Evolutionary conservation across 352 stramenopile species (phyloP).

Genomic region (Phytophthora cajani): DNA sequence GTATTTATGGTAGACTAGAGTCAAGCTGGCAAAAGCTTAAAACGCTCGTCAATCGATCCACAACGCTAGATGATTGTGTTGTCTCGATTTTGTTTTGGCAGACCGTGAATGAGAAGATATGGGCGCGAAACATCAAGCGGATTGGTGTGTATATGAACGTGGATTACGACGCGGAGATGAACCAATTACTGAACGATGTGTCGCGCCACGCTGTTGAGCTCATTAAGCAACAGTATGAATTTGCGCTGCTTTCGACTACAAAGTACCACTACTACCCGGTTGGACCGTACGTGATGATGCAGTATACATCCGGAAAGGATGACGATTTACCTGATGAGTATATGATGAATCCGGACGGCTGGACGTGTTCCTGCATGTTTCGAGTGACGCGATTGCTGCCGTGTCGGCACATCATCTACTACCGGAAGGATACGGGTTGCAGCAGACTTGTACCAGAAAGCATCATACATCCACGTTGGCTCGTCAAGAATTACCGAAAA

Average conservation of each 20-base stretch:
- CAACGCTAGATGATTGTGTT: constrained; percentile 12
- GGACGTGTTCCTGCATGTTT: too few species aligned
- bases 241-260: not conserved
- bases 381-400: too few species aligned
- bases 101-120: constrained; percentile 1
- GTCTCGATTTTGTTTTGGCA: constrained; percentile 14
- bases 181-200: not conserved
- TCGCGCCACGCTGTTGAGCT: constrained; percentile 6
- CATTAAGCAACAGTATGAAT: constrained; percentile 9
- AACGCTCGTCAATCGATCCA: not conserved
- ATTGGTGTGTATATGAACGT: constrained; percentile 11
- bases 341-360: too few species aligned
- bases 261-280: not conserved
- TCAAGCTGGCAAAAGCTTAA: constrained; percentile 19
- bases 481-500: too few species aligned
- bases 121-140: not conserved
- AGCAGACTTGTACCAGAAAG: too few species aligned
- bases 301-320: too few species aligned
- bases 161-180: constrained; percentile 11
- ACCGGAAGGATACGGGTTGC: too few species aligned
- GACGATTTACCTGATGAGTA: too few species aligned
- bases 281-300: too few species aligned
- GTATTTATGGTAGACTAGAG: too few species aligned
- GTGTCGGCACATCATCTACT: too few species aligned
- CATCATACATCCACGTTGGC: too few species aligned